A percentile compares a stretch with the other conserved stretches of the same genome.
Evolutionary conservation across 768 basidiomycete genomes (phyloP).

Genomic region (Asterophora lycoperdoides): DNA sequence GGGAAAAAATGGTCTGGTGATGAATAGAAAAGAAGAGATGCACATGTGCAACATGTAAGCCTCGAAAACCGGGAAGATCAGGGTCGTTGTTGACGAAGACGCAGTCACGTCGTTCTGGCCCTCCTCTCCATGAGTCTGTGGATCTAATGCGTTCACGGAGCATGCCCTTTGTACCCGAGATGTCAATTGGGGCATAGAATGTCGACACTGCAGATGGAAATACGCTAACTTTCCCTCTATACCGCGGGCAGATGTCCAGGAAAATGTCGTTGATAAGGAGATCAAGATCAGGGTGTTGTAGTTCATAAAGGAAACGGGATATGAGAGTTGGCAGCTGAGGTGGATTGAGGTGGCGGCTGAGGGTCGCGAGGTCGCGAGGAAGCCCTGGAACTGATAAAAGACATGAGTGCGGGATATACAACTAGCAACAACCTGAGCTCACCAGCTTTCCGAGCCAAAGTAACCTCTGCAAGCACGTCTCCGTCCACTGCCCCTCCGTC

Average conservation of each 20-base stretch:
- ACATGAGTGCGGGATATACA: too few species aligned
- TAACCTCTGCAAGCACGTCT: too few species aligned
- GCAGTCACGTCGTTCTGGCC: constrained; percentile 18
- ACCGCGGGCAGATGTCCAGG: too few species aligned
- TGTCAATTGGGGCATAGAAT: constrained; percentile 25
- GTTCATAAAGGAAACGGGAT: too few species aligned
- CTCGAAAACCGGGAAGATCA: constrained; percentile 21
- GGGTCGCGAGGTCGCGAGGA: background rate
- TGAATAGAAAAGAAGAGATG: too few species aligned
- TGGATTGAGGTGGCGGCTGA: background rate
- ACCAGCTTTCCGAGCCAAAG: too few species aligned
- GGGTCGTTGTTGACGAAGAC: constrained; percentile 24
- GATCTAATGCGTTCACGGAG: constrained; percentile 23
- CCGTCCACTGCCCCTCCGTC: too few species aligned
- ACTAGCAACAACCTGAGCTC: too few species aligned
- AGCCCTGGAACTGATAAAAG: background rate
- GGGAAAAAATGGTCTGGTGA: too few species aligned
- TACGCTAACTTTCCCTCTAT: background rate
- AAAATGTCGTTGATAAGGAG: background rate
- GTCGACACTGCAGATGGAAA: constrained; percentile 17
- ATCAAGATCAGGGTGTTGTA: background rate
- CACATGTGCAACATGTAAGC: constrained; percentile 21
- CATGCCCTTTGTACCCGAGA: constrained; percentile 22
- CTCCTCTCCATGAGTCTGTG: too few species aligned
- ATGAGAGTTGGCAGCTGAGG: too few species aligned